Evolutionary conservation across 106 monocot genomes (phyloP).

Genomic region (Acorus gramineus): DNA sequence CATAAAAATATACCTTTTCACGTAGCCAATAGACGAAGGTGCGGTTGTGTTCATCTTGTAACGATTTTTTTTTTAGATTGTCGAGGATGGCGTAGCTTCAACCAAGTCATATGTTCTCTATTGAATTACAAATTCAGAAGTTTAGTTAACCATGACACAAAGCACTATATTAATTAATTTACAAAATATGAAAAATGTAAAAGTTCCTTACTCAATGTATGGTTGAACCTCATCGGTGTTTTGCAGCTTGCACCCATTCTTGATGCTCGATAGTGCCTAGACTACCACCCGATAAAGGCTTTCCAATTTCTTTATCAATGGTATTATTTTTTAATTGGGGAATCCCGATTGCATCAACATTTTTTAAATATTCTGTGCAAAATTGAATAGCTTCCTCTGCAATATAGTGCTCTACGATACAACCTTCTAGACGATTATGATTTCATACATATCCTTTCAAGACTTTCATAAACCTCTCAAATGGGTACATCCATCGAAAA

Average conservation of each 20-base stretch:
- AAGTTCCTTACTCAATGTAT: too few relatives aligned
- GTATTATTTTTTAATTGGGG: too few relatives aligned
- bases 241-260: background rate
- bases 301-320: too few relatives aligned
- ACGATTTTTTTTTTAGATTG: background rate
- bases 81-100: background rate
- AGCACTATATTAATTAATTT: background rate
- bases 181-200: background rate
- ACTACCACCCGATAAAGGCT: too few relatives aligned
- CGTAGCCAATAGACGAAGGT: background rate
- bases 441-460: background rate
- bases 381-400: background rate
- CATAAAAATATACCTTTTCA: background rate
- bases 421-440: conserved; percentile 1
- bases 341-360: background rate
- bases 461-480: background rate
- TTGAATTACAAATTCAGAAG: background rate
- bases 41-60: background rate
- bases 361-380: background rate
- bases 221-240: too few relatives aligned
- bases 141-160: background rate
- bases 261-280: too few relatives aligned
- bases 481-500: too few relatives aligned
- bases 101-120: background rate
- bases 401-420: background rate